These are phyloP conservation scores for Scheffersomyces titani DNA, from an alignment of 1,139 yeast species.

Conservation along the genomic window DNA sequence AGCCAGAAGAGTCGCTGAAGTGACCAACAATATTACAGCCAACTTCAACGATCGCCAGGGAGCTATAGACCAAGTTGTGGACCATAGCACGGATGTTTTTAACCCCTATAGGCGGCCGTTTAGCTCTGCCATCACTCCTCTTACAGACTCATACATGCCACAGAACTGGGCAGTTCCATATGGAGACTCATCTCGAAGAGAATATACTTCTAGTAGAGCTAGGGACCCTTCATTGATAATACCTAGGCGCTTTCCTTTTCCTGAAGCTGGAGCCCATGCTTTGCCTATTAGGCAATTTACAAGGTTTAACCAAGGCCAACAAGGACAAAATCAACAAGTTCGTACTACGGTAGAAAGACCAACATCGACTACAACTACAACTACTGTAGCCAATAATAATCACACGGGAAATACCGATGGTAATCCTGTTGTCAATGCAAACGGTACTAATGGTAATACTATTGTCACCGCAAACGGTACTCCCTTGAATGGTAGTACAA, in stretches of 20 bases:
- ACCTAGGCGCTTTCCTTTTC: constrained; percentile 36
- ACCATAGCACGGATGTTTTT: constrained; percentile 41
- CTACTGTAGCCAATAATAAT: not conserved
- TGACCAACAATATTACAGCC: constrained; percentile 11
- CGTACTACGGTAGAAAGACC: not conserved
- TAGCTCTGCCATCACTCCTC: constrained; percentile 41
- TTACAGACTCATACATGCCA: constrained; percentile 42
- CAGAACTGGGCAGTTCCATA: constrained; percentile 39
- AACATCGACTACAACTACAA: not conserved
- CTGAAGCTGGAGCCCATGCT: constrained; percentile 13
- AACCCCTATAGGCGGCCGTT: constrained; percentile 34
- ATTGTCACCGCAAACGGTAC: not conserved
- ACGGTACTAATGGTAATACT: not conserved
- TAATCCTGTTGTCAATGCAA: not conserved
- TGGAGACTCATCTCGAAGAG: constrained; percentile 3
- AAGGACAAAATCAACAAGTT: not conserved
- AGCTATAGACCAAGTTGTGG: constrained; percentile 25
- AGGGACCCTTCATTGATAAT: constrained; percentile 15
- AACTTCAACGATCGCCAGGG: constrained; percentile 16
- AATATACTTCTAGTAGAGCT: constrained; percentile 1
- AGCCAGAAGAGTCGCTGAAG: constrained; percentile 10
- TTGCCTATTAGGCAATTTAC: not conserved
- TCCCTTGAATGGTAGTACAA: not conserved
- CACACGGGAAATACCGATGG: not conserved
- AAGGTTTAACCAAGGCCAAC: not conserved